Conservation (phyloP, 192 early-diverging fungal species). For the Coemansia sp. region DNA sequence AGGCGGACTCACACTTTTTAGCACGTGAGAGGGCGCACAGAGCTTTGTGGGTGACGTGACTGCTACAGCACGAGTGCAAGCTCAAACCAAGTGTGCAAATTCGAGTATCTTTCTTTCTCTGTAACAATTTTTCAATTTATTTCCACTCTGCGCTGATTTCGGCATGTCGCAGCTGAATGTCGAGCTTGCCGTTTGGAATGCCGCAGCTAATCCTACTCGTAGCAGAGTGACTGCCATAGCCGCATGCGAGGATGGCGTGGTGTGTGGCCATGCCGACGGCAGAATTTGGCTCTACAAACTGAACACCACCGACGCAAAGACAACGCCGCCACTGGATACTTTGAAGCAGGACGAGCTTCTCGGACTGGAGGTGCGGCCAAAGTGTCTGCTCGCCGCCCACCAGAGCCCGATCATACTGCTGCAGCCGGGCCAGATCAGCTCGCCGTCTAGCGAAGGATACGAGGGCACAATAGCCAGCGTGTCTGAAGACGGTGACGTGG, state of each 20-base stretch:
- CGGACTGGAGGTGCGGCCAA: conserved; percentile 23
- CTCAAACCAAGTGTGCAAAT: neutral
- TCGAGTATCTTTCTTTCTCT: neutral
- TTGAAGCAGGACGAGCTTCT: neutral
- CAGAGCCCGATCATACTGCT: conserved; percentile 26
- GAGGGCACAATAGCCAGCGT: conserved; percentile 42
- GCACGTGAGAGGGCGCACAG: neutral
- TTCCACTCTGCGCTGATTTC: neutral
- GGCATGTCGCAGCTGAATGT: conserved; percentile 31
- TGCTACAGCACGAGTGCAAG: neutral
- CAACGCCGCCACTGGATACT: neutral
- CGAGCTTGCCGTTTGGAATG: conserved; percentile 44
- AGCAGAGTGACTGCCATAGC: conserved; percentile 31
- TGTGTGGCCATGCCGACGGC: conserved; percentile 43
- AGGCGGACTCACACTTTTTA: neutral
- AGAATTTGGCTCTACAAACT: conserved; percentile 48
- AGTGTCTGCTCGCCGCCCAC: conserved; percentile 31
- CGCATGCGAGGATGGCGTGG: conserved; percentile 30
- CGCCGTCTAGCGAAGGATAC: conserved; percentile 28
- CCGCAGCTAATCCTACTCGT: conserved; percentile 31
- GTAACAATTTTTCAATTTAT: neutral
- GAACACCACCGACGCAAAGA: neutral
- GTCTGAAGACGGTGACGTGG: conserved; percentile 37
- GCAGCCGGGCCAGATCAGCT: conserved; percentile 27
- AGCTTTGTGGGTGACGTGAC: neutral